Conservation (phyloP, 768 basidiomycete genomes). For the Termitomyces titanicus region DNA sequence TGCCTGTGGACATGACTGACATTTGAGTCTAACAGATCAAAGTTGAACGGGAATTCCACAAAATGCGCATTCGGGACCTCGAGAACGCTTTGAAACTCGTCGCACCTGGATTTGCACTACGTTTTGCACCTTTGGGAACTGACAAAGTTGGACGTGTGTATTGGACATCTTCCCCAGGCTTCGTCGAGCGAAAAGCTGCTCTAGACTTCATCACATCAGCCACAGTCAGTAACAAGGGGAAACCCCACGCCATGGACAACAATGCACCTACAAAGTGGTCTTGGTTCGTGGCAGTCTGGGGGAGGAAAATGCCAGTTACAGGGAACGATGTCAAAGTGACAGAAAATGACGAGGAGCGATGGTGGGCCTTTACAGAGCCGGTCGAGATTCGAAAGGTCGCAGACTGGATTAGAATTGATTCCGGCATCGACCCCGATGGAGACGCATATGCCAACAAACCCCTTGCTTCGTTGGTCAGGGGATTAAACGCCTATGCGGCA, state of each 20-base stretch:
- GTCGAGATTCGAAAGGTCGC: conserved; percentile 61
- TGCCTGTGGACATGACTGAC: not conserved
- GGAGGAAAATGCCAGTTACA: conserved; percentile 39
- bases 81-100: conserved; percentile 56
- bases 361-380: conserved; percentile 76
- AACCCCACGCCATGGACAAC: conserved; percentile 38
- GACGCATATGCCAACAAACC: conserved; percentile 16
- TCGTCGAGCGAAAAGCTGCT: conserved; percentile 53
- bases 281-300: conserved; percentile 79
- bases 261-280: conserved; percentile 57
- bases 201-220: conserved; percentile 31
- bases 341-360: conserved; percentile 40
- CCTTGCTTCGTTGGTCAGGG: conserved; percentile 38
- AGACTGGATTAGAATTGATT: conserved; percentile 58
- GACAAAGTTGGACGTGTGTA: conserved; percentile 67
- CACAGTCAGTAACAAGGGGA: conserved; percentile 29
- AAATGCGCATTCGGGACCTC: conserved; percentile 41
- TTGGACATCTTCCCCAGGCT: conserved; percentile 61
- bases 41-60: conserved; percentile 43
- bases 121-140: conserved; percentile 61
- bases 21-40: conserved; percentile 38
- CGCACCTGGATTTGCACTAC: conserved; percentile 40
- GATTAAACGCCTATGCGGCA: conserved; percentile 55
- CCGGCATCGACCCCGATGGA: conserved; percentile 31
- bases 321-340: conserved; percentile 3